Base-by-base conservation (phyloP, 768 basidiomycete species). In the Mycena amicta region DNA sequence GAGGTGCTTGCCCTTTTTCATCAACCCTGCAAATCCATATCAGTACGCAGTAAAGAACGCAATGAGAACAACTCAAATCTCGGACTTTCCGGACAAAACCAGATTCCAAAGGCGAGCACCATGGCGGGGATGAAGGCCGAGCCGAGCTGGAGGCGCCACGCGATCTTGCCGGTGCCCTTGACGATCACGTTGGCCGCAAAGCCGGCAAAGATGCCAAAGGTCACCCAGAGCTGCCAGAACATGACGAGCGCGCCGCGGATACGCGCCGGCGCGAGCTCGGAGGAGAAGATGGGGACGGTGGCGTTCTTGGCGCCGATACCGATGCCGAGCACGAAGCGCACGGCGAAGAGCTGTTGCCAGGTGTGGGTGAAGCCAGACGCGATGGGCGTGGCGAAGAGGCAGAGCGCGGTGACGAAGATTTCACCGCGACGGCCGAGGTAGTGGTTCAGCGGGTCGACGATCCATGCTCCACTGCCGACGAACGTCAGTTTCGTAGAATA, bases 221-320 rank as follows among this genome's bases (percentile, higher is more conserved):
- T 52, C 71, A 77, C 80, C 91, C 91, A 93, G 76, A 91, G 79
- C 72, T 93, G 91, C 92, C 94, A 95, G 68, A 84, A 89, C 93
- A 95, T 95, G 57, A 93, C 91, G 27, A 95, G 83, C 1, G 87
- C 93, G 56, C 94, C 94, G 66, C 95, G 86, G 56, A 98, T 92
- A 16, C 75, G 74, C 0, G 93, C 85, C 0, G 95, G 95, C 0
- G 87, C 78, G 68, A 88, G 87, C 72, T 98, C 89, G 3, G 87
- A 84, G 11, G 87, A 81, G 66, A 78, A 88, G 18, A 89, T 80
- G 5, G 88, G 88, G 0, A 84, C 83, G 0, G 87, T 85, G 2
- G 80, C 75, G 3, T 80, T 81, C 70, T 88, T 88, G 2, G 84
- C 78, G 20, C 86, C 86, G 79, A 88, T 87, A 30, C 85, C 86